Percentiles rank a stretch among this genome's conserved stretches.
These are phyloP conservation scores for Yarrowia yakushimensis DNA, from an alignment of 805 yeast genomes.

Conservation along the genomic window DNA sequence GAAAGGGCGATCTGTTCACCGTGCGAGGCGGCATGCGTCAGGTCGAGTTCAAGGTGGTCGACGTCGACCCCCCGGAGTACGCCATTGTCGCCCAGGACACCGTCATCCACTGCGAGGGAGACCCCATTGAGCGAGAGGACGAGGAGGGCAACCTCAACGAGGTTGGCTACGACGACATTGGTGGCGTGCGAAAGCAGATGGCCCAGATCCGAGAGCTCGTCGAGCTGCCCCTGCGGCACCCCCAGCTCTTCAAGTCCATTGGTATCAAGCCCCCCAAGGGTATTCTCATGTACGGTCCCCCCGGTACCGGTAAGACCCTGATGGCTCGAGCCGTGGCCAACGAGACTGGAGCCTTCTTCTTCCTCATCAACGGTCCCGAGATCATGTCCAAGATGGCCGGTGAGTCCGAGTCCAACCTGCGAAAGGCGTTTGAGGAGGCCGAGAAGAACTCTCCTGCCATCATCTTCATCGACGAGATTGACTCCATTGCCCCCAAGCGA, in stretches of 20 bases:
- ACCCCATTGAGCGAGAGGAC: slow-evolving; percentile 96
- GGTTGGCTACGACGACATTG: slow-evolving; percentile 98
- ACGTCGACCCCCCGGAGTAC: slow-evolving; percentile 94
- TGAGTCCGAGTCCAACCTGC: slow-evolving; percentile 93
- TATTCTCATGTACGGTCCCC: slow-evolving; percentile 91
- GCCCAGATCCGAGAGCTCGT: slow-evolving; percentile 99
- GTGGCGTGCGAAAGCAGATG: slow-evolving; percentile 99
- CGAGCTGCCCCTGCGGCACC: slow-evolving; percentile 96
- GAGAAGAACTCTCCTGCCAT: slow-evolving; percentile 98
- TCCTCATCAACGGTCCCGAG: slow-evolving; percentile 97
- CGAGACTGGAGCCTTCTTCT: slow-evolving; percentile 98
- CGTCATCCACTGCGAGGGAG: slow-evolving; percentile 97
- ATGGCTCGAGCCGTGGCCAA: slow-evolving; percentile 99
- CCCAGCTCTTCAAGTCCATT: slow-evolving; percentile 93
- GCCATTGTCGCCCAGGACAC: slow-evolving; percentile 99
- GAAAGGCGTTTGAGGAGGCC: slow-evolving; percentile 99
- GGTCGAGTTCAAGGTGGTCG: slow-evolving; percentile 97
- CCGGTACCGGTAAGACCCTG: slow-evolving; percentile 98
- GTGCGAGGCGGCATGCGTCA: slow-evolving; percentile 99
- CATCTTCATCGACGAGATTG: slow-evolving; percentile 97
- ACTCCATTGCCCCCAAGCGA: slow-evolving; percentile 98
- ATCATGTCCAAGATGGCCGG: slow-evolving; percentile 99
- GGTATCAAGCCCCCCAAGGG: slow-evolving; percentile 99
- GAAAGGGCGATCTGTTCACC: slow-evolving; percentile 93
- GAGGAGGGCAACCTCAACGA: slow-evolving; percentile 95